A percentile compares a stretch with the other conserved stretches of the same genome.
Evolutionary conservation across 2,329 filamentous ascomycete genomes (phyloP).

Genomic region (Colletotrichum acutatum): DNA sequence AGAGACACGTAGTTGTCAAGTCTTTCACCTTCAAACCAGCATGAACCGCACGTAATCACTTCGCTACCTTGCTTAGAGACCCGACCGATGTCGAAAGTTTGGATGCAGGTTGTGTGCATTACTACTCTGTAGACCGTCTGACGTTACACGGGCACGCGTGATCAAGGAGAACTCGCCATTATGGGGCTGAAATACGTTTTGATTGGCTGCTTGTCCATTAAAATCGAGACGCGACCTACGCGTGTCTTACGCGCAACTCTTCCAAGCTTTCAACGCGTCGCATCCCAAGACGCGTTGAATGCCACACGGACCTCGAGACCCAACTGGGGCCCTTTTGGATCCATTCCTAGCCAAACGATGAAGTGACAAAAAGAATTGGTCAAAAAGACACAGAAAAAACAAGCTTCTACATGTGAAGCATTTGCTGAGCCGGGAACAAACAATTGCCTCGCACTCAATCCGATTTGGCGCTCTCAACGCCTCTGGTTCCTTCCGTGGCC

Average conservation of each 20-base stretch:
- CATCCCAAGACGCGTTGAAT: constrained; percentile 12
- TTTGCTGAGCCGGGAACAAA: not conserved
- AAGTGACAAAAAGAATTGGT: not conserved
- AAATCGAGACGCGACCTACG: not conserved
- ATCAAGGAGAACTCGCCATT: not conserved
- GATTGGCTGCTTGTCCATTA: constrained; percentile 19
- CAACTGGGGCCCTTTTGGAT: not conserved
- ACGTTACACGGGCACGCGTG: not conserved
- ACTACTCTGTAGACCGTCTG: too few relatives aligned
- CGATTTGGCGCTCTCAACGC: not conserved
- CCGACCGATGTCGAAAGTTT: too few relatives aligned
- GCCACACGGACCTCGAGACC: not conserved
- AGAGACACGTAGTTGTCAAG: too few relatives aligned
- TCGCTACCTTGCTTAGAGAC: too few relatives aligned
- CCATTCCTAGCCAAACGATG: not conserved
- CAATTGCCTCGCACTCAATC: not conserved
- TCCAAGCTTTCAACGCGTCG: not conserved
- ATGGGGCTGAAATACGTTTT: not conserved
- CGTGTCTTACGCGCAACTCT: not conserved
- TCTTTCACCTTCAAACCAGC: too few relatives aligned
- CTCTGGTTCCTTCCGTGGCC: not conserved
- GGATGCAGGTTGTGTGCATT: too few relatives aligned
- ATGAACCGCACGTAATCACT: too few relatives aligned
- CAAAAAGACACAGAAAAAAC: not conserved
- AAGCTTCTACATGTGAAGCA: not conserved